phyloP scores from a whole-genome alignment of 768 basidiomycete genomes.

The Lyophyllum decastes region DNA sequence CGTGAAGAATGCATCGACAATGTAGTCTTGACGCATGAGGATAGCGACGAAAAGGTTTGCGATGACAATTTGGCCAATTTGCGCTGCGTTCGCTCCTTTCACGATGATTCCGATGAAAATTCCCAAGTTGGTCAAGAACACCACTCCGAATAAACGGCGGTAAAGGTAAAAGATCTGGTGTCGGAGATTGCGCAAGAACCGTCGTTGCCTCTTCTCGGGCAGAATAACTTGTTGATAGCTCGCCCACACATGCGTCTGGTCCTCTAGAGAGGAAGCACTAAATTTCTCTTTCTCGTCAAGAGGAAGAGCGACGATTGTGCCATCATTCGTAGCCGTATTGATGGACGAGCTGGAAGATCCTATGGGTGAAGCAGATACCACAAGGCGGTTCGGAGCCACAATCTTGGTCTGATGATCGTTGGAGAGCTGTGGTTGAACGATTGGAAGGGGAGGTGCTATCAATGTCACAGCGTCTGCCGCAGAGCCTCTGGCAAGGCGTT shows the following conservation, averaged over 20 bases:
- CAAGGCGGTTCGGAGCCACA: too few relatives aligned
- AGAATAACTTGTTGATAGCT: slow-evolving; percentile 51
- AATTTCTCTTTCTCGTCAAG: slow-evolving; percentile 14
- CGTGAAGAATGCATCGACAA: slow-evolving; percentile 58
- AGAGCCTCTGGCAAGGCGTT: slow-evolving; percentile 34
- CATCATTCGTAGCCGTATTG: too few relatives aligned
- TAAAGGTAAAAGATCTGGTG: slow-evolving; percentile 59
- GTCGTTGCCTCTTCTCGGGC: slow-evolving; percentile 51
- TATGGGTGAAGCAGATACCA: too few relatives aligned
- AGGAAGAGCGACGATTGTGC: slow-evolving; percentile 14
- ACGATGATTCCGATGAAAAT: slow-evolving; percentile 46
- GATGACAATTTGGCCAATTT: slow-evolving; percentile 40
- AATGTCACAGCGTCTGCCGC: too few relatives aligned
- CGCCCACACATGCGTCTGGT: slow-evolving; percentile 44
- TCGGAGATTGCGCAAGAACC: slow-evolving; percentile 50
- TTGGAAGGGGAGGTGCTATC: neutral
- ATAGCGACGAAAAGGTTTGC: slow-evolving; percentile 49
- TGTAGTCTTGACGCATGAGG: slow-evolving; percentile 55
- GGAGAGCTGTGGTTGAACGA: too few relatives aligned
- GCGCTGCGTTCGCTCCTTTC: slow-evolving; percentile 32
- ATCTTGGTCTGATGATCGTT: too few relatives aligned
- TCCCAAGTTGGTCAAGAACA: slow-evolving; percentile 54
- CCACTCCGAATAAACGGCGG: slow-evolving; percentile 57
- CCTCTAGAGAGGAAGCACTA: slow-evolving; percentile 18
- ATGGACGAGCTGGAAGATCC: neutral